Base-by-base conservation (phyloP, 108 stramenopile species). In the Schizochytrium sp. region DNA sequence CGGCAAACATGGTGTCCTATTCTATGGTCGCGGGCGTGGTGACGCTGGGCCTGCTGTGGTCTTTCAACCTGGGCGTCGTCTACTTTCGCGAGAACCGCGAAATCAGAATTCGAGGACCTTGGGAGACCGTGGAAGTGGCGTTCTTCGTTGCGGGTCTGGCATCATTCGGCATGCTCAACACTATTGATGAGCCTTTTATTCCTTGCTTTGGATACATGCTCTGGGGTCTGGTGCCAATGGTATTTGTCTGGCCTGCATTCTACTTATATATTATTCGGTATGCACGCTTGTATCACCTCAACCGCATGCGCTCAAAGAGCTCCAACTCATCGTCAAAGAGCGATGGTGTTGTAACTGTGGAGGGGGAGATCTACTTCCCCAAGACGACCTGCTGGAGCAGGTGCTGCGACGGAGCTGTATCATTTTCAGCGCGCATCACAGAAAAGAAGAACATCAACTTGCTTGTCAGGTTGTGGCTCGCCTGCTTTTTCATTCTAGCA, bases 241-340 rank as follows among this genome's bases (percentile, higher is more conserved):
- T 53, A 4, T 83, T 83, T 83, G 73, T 83, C 7, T 83, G 73
- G 73, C 73, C 46, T 8, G 73, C 73, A n/a, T 83, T 83, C 45
- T 83, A 53, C 13, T 19, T 53, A 50, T 83, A 83, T 50, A 83
- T 83, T 12, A 47, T n/a, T 7, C 28, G 73, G 8, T 83, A 53
- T 19, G 49, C 46, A 17, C 46, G 50, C 13, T 50, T 83, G 8
- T 83, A 83, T 38, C 73, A 53, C 73, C 47, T 53, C 49, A 17
- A 83, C 61, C 61, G 61, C 42, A 10, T 64, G 8, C 61, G 61
- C 8, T 38, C 61, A 38, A 64, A 64, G 61, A 64, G 61, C 28
- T 28, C 28, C 19, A 64, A 64, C 61, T 19, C 61, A 42, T 64
- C 61, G 8, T 38, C 61, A 38, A 64, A 64, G 61, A 64, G 61